Conservation (phyloP, 2,329 filamentous ascomycete species). For the Cercospora sesami region DNA sequence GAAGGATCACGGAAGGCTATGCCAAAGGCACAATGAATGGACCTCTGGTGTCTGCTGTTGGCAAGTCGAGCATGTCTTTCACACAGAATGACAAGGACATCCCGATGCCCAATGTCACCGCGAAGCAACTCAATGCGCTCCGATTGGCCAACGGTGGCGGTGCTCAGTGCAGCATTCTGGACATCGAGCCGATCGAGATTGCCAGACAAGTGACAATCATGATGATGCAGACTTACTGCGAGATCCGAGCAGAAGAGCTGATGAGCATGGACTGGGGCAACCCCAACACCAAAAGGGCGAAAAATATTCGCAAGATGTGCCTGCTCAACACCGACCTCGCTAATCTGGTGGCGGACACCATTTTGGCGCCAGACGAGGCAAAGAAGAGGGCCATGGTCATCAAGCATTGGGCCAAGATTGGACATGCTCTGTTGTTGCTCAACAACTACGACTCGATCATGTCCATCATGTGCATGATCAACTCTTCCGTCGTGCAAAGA, state of each 20-base stretch:
- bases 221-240: slow-evolving; percentile 87
- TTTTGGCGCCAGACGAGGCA: slow-evolving; percentile 81
- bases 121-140: slow-evolving; percentile 72
- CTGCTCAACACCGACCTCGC: slow-evolving; percentile 88
- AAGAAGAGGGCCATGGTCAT: slow-evolving; percentile 89
- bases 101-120: slow-evolving; percentile 69
- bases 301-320: slow-evolving; percentile 93
- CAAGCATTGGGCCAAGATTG: slow-evolving; percentile 98
- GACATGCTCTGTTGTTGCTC: slow-evolving; percentile 78
- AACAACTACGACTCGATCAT: slow-evolving; percentile 96
- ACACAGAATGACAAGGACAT: slow-evolving; percentile 55
- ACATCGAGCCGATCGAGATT: slow-evolving; percentile 88
- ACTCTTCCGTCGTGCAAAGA: slow-evolving; percentile 85
- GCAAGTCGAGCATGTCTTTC: slow-evolving; percentile 77
- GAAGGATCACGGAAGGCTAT: slow-evolving; percentile 71
- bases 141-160: slow-evolving; percentile 72
- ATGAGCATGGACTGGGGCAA: slow-evolving; percentile 93
- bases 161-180: slow-evolving; percentile 71
- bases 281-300: slow-evolving; percentile 72
- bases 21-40: slow-evolving; percentile 28
- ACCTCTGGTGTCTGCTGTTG: slow-evolving; percentile 76
- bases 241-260: slow-evolving; percentile 88
- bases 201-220: slow-evolving; percentile 91
- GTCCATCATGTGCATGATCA: slow-evolving; percentile 93
- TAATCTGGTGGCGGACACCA: slow-evolving; percentile 89